These are phyloP conservation scores for Fusarium sp. DNA, from an alignment of 2,329 filamentous ascomycete genomes.

Conservation along the genomic window DNA sequence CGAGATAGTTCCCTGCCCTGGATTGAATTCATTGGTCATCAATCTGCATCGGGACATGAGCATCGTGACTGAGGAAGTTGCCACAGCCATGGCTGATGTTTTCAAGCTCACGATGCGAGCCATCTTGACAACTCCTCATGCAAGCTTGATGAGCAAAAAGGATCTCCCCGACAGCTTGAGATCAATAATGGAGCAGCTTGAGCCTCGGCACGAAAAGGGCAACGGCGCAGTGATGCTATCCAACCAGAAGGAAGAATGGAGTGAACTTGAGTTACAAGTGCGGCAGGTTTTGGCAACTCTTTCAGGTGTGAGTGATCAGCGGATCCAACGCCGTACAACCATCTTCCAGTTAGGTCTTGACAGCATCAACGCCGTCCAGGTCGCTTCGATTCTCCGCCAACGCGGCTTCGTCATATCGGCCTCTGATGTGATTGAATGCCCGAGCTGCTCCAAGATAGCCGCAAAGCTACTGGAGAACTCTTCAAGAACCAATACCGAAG, in stretches of 20 bases:
- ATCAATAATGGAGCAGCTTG: conserved; percentile 35
- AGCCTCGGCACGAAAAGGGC: conserved; percentile 31
- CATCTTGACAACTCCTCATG: conserved; percentile 45
- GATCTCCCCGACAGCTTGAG: conserved; percentile 39
- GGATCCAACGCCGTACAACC: conserved; percentile 71
- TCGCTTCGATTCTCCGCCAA: conserved; percentile 75
- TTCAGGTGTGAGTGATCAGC: conserved; percentile 60
- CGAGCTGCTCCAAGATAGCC: conserved; percentile 57
- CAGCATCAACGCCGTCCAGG: conserved; percentile 86
- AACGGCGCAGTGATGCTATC: conserved; percentile 24
- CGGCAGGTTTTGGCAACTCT: conserved; percentile 68
- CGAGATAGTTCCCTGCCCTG: conserved; percentile 72
- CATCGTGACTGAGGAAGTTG: conserved; percentile 46
- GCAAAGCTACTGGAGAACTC: conserved; percentile 37
- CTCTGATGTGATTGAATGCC: conserved; percentile 77
- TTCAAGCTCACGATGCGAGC: conserved; percentile 47
- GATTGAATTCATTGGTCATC: conserved; percentile 64
- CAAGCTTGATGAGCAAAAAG: conserved; percentile 26
- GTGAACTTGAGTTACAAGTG: conserved; percentile 61
- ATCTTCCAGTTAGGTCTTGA: conserved; percentile 92
- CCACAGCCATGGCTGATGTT: conserved; percentile 43
- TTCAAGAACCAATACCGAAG: neutral
- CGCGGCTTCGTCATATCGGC: conserved; percentile 69
- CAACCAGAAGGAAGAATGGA: conserved; percentile 56
- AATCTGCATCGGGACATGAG: conserved; percentile 71